A percentile compares a stretch with the other conserved stretches of the same genome.
Evolutionary conservation across 2,329 filamentous ascomycete species (phyloP).

Genomic region (Hypoxylon sp.): DNA sequence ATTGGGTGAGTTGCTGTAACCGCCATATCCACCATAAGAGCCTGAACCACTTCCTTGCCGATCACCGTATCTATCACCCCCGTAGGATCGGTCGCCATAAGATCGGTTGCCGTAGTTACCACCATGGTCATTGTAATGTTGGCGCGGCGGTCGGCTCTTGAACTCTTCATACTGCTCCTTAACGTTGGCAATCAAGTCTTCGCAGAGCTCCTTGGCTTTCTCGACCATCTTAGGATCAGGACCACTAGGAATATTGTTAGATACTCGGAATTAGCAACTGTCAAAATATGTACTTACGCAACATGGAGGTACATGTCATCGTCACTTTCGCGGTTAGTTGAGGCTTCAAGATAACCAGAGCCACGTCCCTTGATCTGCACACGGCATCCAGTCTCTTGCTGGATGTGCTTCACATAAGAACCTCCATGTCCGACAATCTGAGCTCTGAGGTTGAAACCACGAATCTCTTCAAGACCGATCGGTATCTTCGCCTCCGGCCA

Average conservation of each 20-base stretch:
- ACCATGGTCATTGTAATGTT: slow-evolving; percentile 67
- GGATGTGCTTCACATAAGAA: slow-evolving; percentile 97
- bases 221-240: slow-evolving; percentile 90
- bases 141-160: slow-evolving; percentile 83
- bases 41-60: slow-evolving; percentile 54
- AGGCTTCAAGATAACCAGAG: slow-evolving; percentile 92
- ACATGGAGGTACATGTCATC: slow-evolving; percentile 98
- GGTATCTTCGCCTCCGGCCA: slow-evolving; percentile 98
- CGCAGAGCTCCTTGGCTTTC: slow-evolving; percentile 88
- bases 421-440: slow-evolving; percentile 96
- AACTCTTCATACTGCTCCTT: slow-evolving; percentile 91
- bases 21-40: slow-evolving; percentile 54
- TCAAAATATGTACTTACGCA: slow-evolving; percentile 72
- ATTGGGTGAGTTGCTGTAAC: slow-evolving; percentile 59
- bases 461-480: slow-evolving; percentile 89
- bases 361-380: slow-evolving; percentile 98
- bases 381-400: slow-evolving; percentile 92
- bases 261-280: neutral
- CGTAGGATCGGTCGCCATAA: slow-evolving; percentile 54
- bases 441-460: slow-evolving; percentile 94
- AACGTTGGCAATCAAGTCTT: slow-evolving; percentile 89
- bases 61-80: slow-evolving; percentile 52
- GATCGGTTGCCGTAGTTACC: slow-evolving; percentile 59
- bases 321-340: slow-evolving; percentile 91
- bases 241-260: slow-evolving; percentile 71